These are phyloP conservation scores for Cryphonectria japonica DNA, from an alignment of 2,329 filamentous ascomycete species.

Conservation along the genomic window DNA sequence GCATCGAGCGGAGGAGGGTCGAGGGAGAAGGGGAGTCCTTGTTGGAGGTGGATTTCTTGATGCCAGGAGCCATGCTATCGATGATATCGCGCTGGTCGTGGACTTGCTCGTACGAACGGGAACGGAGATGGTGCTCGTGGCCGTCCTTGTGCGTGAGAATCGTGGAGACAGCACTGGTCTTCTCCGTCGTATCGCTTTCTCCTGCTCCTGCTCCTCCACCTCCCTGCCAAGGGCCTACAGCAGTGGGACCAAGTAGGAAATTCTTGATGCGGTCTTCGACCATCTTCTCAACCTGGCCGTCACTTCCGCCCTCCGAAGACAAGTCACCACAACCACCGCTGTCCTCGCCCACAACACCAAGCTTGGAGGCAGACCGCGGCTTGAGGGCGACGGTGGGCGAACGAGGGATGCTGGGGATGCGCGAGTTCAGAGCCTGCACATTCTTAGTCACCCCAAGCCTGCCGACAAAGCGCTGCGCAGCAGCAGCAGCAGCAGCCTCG, in stretches of 20 bases:
- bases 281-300: background rate
- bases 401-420: slow-evolving; percentile 10
- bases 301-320: slow-evolving; percentile 14
- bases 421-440: background rate
- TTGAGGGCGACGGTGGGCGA: slow-evolving; percentile 17
- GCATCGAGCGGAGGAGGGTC: background rate
- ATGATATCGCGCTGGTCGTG: background rate
- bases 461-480: background rate
- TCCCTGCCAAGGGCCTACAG: background rate
- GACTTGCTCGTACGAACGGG: background rate
- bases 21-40: background rate
- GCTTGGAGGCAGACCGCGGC: slow-evolving; percentile 15
- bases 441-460: background rate
- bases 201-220: background rate
- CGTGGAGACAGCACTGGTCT: background rate
- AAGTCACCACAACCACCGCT: background rate
- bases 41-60: background rate
- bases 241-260: slow-evolving; percentile 8
- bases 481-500: background rate
- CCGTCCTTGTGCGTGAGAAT: background rate
- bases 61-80: background rate
- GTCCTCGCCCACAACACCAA: slow-evolving; percentile 10
- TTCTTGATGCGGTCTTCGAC: slow-evolving; percentile 15
- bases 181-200: background rate
- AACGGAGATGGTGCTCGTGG: background rate